Evolutionary conservation across 257 asterid species (phyloP).

Genomic region (Scutellaria baicalensis): DNA sequence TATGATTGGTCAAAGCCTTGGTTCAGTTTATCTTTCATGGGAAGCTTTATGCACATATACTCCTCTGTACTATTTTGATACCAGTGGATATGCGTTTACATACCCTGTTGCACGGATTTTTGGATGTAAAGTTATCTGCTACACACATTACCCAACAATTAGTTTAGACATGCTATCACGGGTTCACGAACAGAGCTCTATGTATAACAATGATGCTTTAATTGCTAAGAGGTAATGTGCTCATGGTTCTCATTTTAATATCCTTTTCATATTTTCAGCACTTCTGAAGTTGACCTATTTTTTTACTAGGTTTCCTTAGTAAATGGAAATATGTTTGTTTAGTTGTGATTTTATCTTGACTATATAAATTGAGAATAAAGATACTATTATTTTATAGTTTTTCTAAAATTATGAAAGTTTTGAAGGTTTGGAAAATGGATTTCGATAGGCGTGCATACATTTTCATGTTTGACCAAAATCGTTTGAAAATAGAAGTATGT

Average conservation of each 20-base stretch:
- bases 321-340: not conserved
- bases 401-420: not conserved
- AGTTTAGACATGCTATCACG: constrained; percentile 95
- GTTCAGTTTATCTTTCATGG: constrained; percentile 87
- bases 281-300: not conserved
- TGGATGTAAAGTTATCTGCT: constrained; percentile 86
- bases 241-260: not conserved
- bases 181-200: constrained; percentile 61
- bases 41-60: constrained; percentile 75
- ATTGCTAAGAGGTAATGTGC: constrained; percentile 67
- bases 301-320: not conserved
- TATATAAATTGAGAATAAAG: not conserved
- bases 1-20: constrained; percentile 96
- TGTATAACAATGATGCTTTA: constrained; percentile 78
- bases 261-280: not conserved
- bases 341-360: not conserved
- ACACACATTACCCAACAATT: constrained; percentile 94
- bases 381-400: not conserved
- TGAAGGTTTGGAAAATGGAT: not conserved
- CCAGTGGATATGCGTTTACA: constrained; percentile 96
- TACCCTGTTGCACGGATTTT: constrained; percentile 84
- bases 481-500: not conserved
- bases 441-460: not conserved
- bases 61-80: constrained; percentile 79
- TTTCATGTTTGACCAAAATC: not conserved